These are phyloP conservation scores for Pestalotiopsis fici DNA, from an alignment of 2,329 filamentous ascomycete genomes.

Conservation along the genomic window DNA sequence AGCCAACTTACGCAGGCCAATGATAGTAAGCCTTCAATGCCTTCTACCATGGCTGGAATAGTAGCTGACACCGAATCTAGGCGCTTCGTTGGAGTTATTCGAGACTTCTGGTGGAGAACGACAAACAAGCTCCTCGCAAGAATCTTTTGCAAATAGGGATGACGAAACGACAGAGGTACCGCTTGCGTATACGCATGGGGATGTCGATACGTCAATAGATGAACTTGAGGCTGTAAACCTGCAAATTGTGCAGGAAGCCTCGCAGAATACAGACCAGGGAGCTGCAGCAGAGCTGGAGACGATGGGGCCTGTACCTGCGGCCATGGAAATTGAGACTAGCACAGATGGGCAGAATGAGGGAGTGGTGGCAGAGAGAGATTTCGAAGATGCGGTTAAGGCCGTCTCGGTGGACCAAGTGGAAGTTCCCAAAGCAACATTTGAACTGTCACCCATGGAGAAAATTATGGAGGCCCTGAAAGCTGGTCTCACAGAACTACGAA, in stretches of 20 bases:
- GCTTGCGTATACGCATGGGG: neutral
- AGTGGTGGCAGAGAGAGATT: constrained; percentile 1
- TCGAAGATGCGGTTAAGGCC: neutral
- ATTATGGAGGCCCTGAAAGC: constrained; percentile 56
- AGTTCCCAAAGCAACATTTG: constrained; percentile 15
- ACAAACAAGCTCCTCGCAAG: constrained; percentile 10
- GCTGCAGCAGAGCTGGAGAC: neutral
- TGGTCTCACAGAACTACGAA: constrained; percentile 61
- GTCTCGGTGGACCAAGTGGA: constrained; percentile 14
- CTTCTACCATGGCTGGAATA: neutral
- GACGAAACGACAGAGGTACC: neutral
- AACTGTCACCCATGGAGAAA: constrained; percentile 38
- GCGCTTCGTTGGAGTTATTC: constrained; percentile 12
- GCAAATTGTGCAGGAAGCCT: constrained; percentile 31
- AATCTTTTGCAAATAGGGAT: neutral
- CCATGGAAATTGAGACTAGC: constrained; percentile 25
- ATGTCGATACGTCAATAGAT: constrained; percentile 18
- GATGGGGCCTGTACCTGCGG: constrained; percentile 14
- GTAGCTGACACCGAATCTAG: constrained; percentile 13
- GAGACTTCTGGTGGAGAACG: constrained; percentile 12
- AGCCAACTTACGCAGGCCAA: constrained; percentile 16
- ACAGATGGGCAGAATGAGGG: constrained; percentile 16
- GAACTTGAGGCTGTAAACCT: constrained; percentile 29
- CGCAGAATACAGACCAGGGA: constrained; percentile 25
- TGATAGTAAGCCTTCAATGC: constrained; percentile 11